Evolutionary conservation across 1,284 basidiomycete species (phyloP), one percentile per base, ranked within the genome.

Genomic region (Anthracocystis walkeri): DNA sequence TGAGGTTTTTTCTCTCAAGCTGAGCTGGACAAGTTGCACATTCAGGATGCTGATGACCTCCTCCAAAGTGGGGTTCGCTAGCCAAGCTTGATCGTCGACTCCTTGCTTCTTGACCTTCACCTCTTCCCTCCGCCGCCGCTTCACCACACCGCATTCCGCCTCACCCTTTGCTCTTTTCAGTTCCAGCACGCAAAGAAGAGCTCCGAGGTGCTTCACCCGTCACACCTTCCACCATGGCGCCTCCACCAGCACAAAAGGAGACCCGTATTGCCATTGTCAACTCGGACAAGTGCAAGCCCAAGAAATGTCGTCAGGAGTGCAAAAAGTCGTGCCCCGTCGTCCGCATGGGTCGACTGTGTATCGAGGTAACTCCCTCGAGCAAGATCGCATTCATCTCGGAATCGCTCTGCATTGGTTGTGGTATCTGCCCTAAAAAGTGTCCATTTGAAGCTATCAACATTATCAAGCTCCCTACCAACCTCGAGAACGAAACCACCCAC

Each of bases 391-490:
- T 82, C 55, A 81, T 85, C 65, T 80, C 77, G 20, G 83, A 85
- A 64, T 74, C 81, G 21, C 79, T 85, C 35, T 85, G 83, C 74
- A 85, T 85, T 48, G 83, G 83, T 40, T 85, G 83, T 73, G 83
- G 83, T 83, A 85, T 85, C 58, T 85, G 83, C 71, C 75, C 79
- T 35, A 85, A 85, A 48, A 85, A 85, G 75, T 85, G 83, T 53
- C 83, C 83, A 23, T 85, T 85, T 46, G 83, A 85, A 56, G 83
- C 83, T 33, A 85, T 85, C 72, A 85, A 82, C 75, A 85, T 85
- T 48, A 83, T 85, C 77, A 85, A 85, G 66, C 75, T 84, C 31
- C 83, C 83, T 54, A 85, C 83, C 60, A 85, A 85, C 64, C 72
- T 85, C 54, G 83, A 85, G 48, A 68, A 74, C 54, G 82, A 85